Evolutionary conservation across 495 filamentous ascomycete species (phyloP), one percentile per base, ranked within the genome.

Genomic region (Penicillium egyptiacum): DNA sequence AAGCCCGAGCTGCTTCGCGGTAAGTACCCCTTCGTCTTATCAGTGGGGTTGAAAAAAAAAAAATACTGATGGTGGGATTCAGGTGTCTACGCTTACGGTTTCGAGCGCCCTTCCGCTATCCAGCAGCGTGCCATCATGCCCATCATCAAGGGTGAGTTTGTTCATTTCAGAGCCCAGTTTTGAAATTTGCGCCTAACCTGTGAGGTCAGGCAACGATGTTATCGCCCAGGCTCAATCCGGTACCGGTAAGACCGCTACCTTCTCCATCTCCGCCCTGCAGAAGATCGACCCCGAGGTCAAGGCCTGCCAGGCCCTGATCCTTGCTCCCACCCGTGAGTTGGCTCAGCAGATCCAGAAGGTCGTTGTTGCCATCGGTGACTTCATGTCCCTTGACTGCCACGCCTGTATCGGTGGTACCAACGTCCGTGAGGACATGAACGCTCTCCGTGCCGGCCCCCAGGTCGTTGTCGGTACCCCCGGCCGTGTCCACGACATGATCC

Each of bases 81-180:
- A 95, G 91, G 94, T 83, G 90, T 98, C 76, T 98, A 98, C 77
- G 94, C 94, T 66, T 98, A 98, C 72, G 94, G 94, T 86, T 98
- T 96, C 79, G 94, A 98, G 84, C 90, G 92, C 61, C 94, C 94
- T 37, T 98, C 94, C 80, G 95, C 94, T 75, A 97, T 98, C 60
- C 94, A 98, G 87, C 91, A 96, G 85, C 93, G 95, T 69, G 94
- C 94, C 63, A 98, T 98, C 77, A 94, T 97, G 88, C 94, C 93
- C 61, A 93, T 98, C 71, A 96, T 97, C 83, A 96, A 98, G 84
- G 94, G 94, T 97, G 82, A 71, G 89, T 82, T 50, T 31, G 3
- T 28, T 45, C 61, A 48, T 54, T 55, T 55, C 46, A 63, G 78
- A 56, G 74, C 19, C 1, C 11, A 66, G 42, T 57, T 55, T 48